These are phyloP conservation scores for Wallacemonas sp. DNA, from an alignment of 208 protist genomes.

Conservation along the genomic window DNA sequence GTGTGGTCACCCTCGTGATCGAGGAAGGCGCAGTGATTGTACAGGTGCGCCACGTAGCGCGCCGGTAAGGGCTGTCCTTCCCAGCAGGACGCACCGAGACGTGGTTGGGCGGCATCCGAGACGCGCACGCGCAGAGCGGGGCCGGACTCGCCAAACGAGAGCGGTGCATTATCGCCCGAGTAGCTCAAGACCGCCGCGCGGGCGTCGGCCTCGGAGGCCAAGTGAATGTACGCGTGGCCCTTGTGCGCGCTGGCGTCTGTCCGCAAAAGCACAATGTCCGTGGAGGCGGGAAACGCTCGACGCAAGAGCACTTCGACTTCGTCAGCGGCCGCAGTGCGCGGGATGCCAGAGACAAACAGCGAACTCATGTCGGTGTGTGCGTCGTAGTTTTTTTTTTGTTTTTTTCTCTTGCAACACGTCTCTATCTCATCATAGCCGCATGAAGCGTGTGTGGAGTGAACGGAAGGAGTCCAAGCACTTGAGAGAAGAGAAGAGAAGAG, in stretches of 20 bases:
- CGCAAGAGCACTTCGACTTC: slow-evolving; percentile 33
- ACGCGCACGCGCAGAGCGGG: not conserved
- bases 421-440: too few relatives aligned
- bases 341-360: slow-evolving; percentile 54
- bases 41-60: not conserved
- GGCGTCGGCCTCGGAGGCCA: slow-evolving; percentile 14
- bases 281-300: slow-evolving; percentile 25
- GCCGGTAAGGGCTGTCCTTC: not conserved
- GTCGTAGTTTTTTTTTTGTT: not conserved
- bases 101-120: not conserved
- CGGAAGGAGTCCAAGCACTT: too few relatives aligned
- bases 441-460: too few relatives aligned
- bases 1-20: not conserved
- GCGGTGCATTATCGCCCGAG: not conserved
- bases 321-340: slow-evolving; percentile 19
- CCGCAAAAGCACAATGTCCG: slow-evolving; percentile 28
- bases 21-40: not conserved
- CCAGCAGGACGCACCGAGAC: not conserved
- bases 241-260: slow-evolving; percentile 32
- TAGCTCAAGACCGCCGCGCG: not conserved
- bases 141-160: not conserved
- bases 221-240: slow-evolving; percentile 54
- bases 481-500: too few relatives aligned
- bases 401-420: not conserved
- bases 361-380: slow-evolving; percentile 22